Base-by-base conservation (phyloP, 2,329 filamentous ascomycete genomes). In the Aspergillus arachidicola region DNA sequence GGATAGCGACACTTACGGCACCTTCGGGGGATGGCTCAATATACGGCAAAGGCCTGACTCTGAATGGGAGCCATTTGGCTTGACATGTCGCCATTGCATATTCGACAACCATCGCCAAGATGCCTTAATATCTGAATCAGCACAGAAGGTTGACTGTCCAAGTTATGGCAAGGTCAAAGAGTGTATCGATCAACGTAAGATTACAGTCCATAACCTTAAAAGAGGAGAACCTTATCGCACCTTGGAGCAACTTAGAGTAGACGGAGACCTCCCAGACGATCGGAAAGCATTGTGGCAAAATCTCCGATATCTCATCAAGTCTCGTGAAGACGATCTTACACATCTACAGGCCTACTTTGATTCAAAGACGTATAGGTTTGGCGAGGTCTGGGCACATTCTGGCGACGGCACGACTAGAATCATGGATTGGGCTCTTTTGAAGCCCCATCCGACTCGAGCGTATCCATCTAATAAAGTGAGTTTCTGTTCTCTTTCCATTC, bases 11-110 rank as follows among this genome's bases (percentile, higher is more conserved):
- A 21, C 28, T 28, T 53, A 53, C 4, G 50, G 50, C 28, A 53
- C 50, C 14, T 53, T 34, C 12, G 50, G 23, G 50, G 50, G 50
- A 32, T 53, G 50, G 50, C 28, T 53, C 26, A 19, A 34, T 34
- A 34, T 53, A 30, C 50, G 26, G 28, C 50, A 32, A 30, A 30
- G 23, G 26, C 26, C 30, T 53, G 50, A 34, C 14, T 53, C 50
- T 53, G 28, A 53, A 34, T 53, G 50, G 50, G 23, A 53, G 16
- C 50, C 3, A 34, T 53, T 53, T 32, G 50, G 50, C 5, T 34
- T 53, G 28, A 53, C 50, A n/a, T 53, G 50, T n/a, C 28, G 50
- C 7, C 50, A 53, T 53, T 53, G 50, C 50, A 12, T 53, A 21
- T 53, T 53, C 26, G 12, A 34, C 7, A 3, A 34, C 16, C 21